These are phyloP conservation scores for Bisporella sp. DNA, from an alignment of 2,329 filamentous ascomycete species.

Conservation along the genomic window DNA sequence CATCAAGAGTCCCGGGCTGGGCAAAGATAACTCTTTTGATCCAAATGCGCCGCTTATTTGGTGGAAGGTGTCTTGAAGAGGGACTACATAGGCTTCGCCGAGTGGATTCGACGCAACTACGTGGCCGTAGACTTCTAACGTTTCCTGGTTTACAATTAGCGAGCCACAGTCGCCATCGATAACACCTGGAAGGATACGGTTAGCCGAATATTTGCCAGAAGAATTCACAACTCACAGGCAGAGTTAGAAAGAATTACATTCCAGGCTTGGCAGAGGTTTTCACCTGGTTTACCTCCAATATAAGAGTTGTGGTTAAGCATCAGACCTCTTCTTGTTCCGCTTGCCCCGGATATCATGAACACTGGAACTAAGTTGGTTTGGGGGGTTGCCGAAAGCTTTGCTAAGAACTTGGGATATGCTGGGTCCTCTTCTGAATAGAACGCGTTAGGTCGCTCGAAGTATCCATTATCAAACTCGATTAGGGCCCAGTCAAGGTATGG, in stretches of 20 bases:
- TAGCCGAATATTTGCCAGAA: not conserved
- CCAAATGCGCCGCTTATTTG: not conserved
- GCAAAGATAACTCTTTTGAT: not conserved
- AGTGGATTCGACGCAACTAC: slow-evolving; percentile 10
- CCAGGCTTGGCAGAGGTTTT: slow-evolving; percentile 1
- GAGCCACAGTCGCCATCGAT: slow-evolving; percentile 9
- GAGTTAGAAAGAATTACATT: slow-evolving; percentile 1
- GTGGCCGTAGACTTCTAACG: slow-evolving; percentile 8
- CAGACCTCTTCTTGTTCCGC: slow-evolving; percentile 2
- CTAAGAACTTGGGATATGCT: not conserved
- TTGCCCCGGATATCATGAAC: slow-evolving; percentile 6
- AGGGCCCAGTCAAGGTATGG: slow-evolving; percentile 10
- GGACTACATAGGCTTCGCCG: slow-evolving; percentile 8
- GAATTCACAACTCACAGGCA: not conserved
- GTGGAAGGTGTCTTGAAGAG: slow-evolving; percentile 3
- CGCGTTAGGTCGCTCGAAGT: slow-evolving; percentile 6
- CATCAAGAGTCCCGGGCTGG: not conserved
- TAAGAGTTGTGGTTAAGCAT: slow-evolving; percentile 3
- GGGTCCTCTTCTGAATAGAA: slow-evolving; percentile 3
- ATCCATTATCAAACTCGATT: slow-evolving; percentile 7
- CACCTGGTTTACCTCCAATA: slow-evolving; percentile 1
- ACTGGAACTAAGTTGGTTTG: not conserved
- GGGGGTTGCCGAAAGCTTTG: not conserved
- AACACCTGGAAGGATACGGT: not conserved
- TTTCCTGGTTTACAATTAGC: slow-evolving; percentile 5